These are phyloP conservation scores for Didymella segeticola DNA, from an alignment of 2,329 filamentous ascomycete species.

Conservation along the genomic window DNA sequence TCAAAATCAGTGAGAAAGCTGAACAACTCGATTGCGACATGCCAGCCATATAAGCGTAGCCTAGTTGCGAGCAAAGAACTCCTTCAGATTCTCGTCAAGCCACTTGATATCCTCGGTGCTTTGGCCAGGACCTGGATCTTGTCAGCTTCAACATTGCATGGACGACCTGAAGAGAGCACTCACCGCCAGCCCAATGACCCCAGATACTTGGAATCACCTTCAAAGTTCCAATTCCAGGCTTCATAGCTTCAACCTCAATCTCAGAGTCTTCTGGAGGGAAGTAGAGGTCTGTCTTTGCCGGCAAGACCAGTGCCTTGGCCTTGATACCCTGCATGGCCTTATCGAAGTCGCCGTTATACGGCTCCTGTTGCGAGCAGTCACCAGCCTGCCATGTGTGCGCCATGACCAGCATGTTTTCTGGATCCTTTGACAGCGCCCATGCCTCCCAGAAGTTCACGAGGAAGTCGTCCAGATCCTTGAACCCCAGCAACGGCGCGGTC, in stretches of 20 bases:
- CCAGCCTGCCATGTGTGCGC: conserved; percentile 79
- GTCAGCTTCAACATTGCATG: conserved; percentile 13
- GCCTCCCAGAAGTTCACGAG: conserved; percentile 77
- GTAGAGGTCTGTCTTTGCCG: conserved; percentile 77
- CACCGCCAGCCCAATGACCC: conserved; percentile 64
- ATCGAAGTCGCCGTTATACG: conserved; percentile 71
- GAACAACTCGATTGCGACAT: background rate
- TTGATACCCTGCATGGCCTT: conserved; percentile 70
- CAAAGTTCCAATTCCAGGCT: conserved; percentile 62
- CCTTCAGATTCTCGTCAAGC: conserved; percentile 68
- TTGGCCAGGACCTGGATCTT: conserved; percentile 67
- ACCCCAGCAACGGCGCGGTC: conserved; percentile 62
- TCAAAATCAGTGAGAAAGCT: conserved; percentile 5
- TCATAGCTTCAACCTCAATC: conserved; percentile 72
- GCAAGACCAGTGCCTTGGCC: conserved; percentile 74
- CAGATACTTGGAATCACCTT: conserved; percentile 66
- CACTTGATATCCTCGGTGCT: conserved; percentile 74
- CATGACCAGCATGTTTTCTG: conserved; percentile 78
- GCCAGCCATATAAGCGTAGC: background rate
- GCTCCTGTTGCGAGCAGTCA: conserved; percentile 72
- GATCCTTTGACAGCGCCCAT: conserved; percentile 76
- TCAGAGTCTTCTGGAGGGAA: conserved; percentile 83
- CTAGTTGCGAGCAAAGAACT: conserved; percentile 55
- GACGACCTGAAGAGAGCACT: conserved; percentile 31
- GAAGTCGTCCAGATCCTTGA: conserved; percentile 74